Conservation (phyloP, 768 basidiomycete genomes). For the Collybia mongolica region DNA sequence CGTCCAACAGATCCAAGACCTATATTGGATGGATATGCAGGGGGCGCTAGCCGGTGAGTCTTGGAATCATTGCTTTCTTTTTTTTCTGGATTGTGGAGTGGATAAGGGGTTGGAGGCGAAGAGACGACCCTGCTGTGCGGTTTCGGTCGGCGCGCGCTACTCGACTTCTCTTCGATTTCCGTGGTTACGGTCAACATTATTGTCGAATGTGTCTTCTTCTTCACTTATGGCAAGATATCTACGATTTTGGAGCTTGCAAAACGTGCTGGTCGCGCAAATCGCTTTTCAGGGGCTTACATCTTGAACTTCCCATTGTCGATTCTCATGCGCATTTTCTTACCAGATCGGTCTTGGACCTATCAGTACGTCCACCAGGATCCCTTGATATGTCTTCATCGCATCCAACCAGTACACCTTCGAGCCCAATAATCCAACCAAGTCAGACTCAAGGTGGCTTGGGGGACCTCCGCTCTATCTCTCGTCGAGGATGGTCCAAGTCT, state of each 20-base stretch:
- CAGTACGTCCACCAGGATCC: constrained; percentile 43
- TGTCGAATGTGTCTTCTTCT: too few relatives aligned
- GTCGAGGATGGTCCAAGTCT: constrained; percentile 76
- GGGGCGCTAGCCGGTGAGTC: constrained; percentile 53
- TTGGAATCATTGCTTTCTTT: constrained; percentile 2
- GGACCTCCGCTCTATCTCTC: constrained; percentile 68
- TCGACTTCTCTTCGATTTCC: too few relatives aligned
- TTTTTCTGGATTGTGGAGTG: constrained; percentile 1
- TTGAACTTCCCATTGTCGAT: background rate
- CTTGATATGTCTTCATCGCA: constrained; percentile 38
- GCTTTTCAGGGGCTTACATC: too few relatives aligned
- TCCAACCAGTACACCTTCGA: constrained; percentile 37
- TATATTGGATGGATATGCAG: constrained; percentile 58
- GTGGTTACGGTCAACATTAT: too few relatives aligned
- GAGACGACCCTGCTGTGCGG: too few relatives aligned
- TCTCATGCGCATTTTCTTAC: background rate
- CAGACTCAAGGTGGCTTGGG: constrained; percentile 41
- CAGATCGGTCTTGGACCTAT: constrained; percentile 69
- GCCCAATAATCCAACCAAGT: constrained; percentile 24
- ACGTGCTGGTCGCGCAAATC: too few relatives aligned
- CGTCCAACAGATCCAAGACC: constrained; percentile 82
- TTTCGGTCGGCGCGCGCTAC: background rate
- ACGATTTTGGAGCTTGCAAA: background rate
- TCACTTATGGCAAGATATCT: background rate
- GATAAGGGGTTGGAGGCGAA: background rate